Evolutionary conservation across 768 basidiomycete species (phyloP).

Genomic region (Pleurotus giganteus): DNA sequence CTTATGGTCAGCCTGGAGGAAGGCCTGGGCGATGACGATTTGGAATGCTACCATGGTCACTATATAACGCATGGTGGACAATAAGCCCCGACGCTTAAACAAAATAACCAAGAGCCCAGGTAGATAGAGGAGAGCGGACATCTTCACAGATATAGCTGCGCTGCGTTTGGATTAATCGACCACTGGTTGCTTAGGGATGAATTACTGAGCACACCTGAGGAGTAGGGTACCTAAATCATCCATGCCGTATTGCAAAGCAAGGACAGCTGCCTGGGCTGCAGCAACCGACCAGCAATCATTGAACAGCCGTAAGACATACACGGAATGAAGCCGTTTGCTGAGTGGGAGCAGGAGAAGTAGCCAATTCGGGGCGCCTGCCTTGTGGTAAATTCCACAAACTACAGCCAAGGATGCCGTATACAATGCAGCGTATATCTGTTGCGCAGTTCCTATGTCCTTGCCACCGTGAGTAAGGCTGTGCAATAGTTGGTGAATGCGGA

Average conservation of each 20-base stretch:
- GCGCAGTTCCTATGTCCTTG: slow-evolving; percentile 57
- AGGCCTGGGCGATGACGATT: slow-evolving; percentile 63
- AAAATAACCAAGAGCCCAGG: slow-evolving; percentile 84
- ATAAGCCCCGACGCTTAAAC: slow-evolving; percentile 68
- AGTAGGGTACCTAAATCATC: slow-evolving; percentile 66
- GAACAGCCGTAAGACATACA: slow-evolving; percentile 88
- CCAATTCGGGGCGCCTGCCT: slow-evolving; percentile 71
- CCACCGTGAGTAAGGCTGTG: slow-evolving; percentile 63
- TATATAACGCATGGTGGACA: slow-evolving; percentile 49
- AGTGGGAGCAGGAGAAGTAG: slow-evolving; percentile 68
- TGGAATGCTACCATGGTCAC: slow-evolving; percentile 50
- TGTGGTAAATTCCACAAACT: slow-evolving; percentile 66
- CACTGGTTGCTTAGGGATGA: not conserved
- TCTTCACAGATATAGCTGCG: slow-evolving; percentile 87
- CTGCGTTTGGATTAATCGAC: slow-evolving; percentile 34
- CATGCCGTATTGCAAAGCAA: slow-evolving; percentile 57
- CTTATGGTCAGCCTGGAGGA: slow-evolving; percentile 56
- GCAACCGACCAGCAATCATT: slow-evolving; percentile 90
- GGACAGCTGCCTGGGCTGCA: slow-evolving; percentile 61
- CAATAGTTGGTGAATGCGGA: slow-evolving; percentile 76
- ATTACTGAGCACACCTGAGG: slow-evolving; percentile 67
- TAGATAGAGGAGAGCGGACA: slow-evolving; percentile 89
- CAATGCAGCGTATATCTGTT: slow-evolving; percentile 74
- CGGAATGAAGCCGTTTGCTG: slow-evolving; percentile 93
- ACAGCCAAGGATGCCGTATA: slow-evolving; percentile 68